Conservation (phyloP, 169 alveolate species). For the Plasmodium vivax region DNA sequence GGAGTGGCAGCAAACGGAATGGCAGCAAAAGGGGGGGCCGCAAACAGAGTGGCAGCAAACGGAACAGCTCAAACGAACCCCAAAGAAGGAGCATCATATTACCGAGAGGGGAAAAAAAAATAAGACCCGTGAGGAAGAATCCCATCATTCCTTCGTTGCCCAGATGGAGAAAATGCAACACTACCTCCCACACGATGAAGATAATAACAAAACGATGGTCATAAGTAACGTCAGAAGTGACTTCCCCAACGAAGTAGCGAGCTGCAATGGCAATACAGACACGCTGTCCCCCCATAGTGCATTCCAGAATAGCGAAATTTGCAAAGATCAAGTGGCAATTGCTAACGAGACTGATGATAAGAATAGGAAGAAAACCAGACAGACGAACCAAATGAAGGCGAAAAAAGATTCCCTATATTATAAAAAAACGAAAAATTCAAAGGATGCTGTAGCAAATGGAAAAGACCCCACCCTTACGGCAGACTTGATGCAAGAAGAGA, state of each 20-base stretch:
- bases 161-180: not conserved
- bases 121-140: not conserved
- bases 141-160: not conserved
- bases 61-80: not conserved
- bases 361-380: not conserved
- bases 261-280: not conserved
- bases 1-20: not conserved
- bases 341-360: constrained; percentile 31
- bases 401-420: constrained; percentile 7
- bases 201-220: not conserved
- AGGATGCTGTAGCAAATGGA: constrained; percentile 3
- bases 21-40: too few relatives aligned
- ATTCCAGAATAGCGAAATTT: not conserved
- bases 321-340: not conserved
- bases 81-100: not conserved
- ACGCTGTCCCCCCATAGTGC: not conserved
- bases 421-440: constrained; percentile 34
- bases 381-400: not conserved
- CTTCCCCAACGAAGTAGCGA: not conserved
- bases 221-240: not conserved
- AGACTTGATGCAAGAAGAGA: constrained; percentile 33
- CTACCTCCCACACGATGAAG: not conserved
- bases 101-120: not conserved
- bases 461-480: constrained; percentile 17
- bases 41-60: too few relatives aligned